Evolutionary conservation across 1,284 basidiomycete genomes (phyloP), one percentile per base, ranked within the genome.

Genomic region (Uromyces viciae-fabae): DNA sequence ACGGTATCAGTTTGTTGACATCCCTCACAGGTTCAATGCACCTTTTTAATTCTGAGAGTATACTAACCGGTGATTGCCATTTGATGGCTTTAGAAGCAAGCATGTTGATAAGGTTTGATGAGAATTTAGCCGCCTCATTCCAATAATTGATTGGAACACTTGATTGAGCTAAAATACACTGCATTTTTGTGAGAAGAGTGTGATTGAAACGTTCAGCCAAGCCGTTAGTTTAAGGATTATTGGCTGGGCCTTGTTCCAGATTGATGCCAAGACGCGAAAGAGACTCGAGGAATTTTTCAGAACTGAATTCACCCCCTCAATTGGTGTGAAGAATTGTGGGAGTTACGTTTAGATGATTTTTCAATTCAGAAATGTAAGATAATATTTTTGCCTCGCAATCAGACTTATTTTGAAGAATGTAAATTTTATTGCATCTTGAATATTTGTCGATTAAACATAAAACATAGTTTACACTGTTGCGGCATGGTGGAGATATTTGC

Each of bases 191-290:
- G 14, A 60, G 25, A 15, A 60, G 28, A 9, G 64, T 14, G 7
- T 68, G 31, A 52, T 73, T 54, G 54, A 72, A 72, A 3, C 69
- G 1, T 72, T 72, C n/a, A 17, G 69, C 7, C 38, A 72, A n/a
- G 17, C 38, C 69, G 19, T 72, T 72, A 9, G 38, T 72, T 19
- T 72, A 19, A 49, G 69, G 69, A 33, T 31, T 46, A 25, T 72
- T 72, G 2, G 69, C 69, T 33, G 28, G 62, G 36, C 62, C 62
- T 8, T 14, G 14, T 31, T 60, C 56, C 11, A 60, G 9, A 14
- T 11, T 14, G 11, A 60, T 60, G 19, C 56, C 56, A 9, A 60
- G 56, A 14, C 25, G 11, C 11, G 9, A 14, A 28, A 22, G 28
- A 22, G 11, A 9, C 9, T 9, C 9, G 9, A 31, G 11, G 25